A percentile compares a stretch with the other conserved stretches of the same genome.
phyloP scores from a whole-genome alignment of 73 alveolate species.

The Blepharisma japonicum region DNA sequence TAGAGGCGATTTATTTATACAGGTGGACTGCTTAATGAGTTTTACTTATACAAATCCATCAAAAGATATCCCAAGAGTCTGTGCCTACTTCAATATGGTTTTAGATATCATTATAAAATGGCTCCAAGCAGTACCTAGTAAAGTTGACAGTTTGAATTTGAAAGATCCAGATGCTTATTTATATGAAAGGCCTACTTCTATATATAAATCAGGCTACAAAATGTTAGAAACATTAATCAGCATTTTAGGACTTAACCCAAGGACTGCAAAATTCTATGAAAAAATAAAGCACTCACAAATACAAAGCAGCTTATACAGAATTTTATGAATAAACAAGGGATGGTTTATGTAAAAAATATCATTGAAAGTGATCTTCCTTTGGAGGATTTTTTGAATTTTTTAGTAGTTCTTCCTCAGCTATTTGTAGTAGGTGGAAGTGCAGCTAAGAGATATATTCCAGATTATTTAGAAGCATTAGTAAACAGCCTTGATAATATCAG shows the following conservation, averaged over 20 bases:
- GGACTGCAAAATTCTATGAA: constrained; percentile 4
- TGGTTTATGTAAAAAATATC: neutral
- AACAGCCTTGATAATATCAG: too few relatives aligned
- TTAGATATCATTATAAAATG: constrained; percentile 14
- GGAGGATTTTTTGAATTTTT: neutral
- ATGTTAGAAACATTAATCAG: neutral
- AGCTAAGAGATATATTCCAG: neutral
- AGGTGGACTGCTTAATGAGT: constrained; percentile 5
- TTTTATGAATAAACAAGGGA: constrained; percentile 22
- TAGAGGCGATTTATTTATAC: constrained; percentile 7
- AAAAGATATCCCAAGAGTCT: neutral
- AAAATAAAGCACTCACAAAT: neutral
- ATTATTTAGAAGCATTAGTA: too few relatives aligned
- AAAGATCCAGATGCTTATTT: constrained; percentile 2
- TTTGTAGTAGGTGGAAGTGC: neutral
- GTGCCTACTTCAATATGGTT: neutral
- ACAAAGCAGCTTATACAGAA: neutral
- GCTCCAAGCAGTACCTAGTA: neutral
- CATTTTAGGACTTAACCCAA: constrained; percentile 19
- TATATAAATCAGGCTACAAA: neutral
- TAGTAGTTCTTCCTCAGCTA: neutral
- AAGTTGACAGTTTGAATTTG: neutral
- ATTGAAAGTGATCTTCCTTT: neutral
- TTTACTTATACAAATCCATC: neutral
- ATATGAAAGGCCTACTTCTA: neutral